These are phyloP conservation scores for Huntiella decipiens DNA, from an alignment of 2,329 filamentous ascomycete species.

Conservation along the genomic window DNA sequence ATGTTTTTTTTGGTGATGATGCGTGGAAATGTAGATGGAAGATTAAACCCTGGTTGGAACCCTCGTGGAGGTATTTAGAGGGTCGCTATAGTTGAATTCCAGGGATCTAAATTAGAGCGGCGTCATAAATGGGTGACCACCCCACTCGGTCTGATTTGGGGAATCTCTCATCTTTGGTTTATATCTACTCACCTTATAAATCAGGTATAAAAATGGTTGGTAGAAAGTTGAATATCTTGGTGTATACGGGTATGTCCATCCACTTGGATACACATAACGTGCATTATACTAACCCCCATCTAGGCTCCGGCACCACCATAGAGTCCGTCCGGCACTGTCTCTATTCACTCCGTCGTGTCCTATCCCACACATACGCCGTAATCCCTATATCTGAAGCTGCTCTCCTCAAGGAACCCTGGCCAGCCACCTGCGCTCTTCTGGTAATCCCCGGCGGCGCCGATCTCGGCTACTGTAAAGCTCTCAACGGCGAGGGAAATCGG, in stretches of 20 bases:
- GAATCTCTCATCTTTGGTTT: background rate
- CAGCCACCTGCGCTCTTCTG: conserved; percentile 64
- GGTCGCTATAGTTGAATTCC: background rate
- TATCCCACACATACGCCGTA: conserved; percentile 83
- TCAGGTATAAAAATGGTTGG: conserved; percentile 32
- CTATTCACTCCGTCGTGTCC: conserved; percentile 65
- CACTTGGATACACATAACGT: background rate
- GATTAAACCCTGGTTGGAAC: background rate
- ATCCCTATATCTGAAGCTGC: conserved; percentile 62
- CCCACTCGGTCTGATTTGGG: background rate
- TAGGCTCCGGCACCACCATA: conserved; percentile 67
- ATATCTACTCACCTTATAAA: too few relatives aligned
- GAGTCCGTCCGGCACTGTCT: conserved; percentile 83
- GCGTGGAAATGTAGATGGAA: too few relatives aligned
- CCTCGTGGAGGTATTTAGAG: background rate
- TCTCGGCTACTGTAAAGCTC: conserved; percentile 66
- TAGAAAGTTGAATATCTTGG: conserved; percentile 70
- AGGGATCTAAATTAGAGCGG: background rate
- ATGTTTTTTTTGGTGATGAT: too few relatives aligned
- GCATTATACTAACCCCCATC: conserved; percentile 14
- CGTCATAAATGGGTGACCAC: background rate
- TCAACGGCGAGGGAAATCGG: conserved; percentile 78
- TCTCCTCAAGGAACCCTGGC: conserved; percentile 83
- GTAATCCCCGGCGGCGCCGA: conserved; percentile 93
- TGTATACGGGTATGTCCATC: conserved; percentile 56